phyloP scores from a whole-genome alignment of 2,329 filamentous ascomycete species.

The Colletotrichum musicola region DNA sequence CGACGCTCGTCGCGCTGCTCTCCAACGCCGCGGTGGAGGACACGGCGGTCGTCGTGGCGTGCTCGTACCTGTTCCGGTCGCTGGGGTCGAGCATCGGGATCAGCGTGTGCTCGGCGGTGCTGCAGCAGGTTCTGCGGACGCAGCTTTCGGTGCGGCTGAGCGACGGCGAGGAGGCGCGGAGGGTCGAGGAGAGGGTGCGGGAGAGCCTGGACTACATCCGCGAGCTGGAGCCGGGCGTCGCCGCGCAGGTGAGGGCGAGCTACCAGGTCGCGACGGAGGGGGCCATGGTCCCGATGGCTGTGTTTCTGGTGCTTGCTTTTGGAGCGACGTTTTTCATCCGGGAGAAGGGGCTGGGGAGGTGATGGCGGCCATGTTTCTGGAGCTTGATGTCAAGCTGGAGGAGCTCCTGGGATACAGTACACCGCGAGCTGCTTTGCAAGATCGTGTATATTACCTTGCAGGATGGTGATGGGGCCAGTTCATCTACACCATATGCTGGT shows the following conservation, averaged over 20 bases:
- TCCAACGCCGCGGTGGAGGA: conserved; percentile 76
- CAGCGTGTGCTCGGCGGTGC: conserved; percentile 77
- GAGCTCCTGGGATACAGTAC: neutral
- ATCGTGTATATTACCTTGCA: too few relatives aligned
- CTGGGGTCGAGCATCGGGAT: conserved; percentile 83
- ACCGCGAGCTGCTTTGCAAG: too few relatives aligned
- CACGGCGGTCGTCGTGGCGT: conserved; percentile 81
- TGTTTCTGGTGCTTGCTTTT: conserved; percentile 54
- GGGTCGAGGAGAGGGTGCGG: conserved; percentile 77
- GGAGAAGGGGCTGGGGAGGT: conserved; percentile 66
- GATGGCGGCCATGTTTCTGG: neutral
- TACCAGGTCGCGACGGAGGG: conserved; percentile 66
- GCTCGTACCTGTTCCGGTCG: conserved; percentile 84
- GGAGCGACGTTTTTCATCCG: conserved; percentile 63
- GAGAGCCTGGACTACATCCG: conserved; percentile 78
- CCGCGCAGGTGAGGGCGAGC: conserved; percentile 71
- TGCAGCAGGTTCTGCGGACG: conserved; percentile 75
- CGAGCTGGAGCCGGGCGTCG: conserved; percentile 70
- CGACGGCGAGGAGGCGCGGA: conserved; percentile 69
- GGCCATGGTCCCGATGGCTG: conserved; percentile 55
- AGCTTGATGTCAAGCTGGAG: neutral
- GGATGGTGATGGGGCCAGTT: too few relatives aligned
- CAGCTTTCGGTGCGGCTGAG: conserved; percentile 66
- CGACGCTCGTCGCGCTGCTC: conserved; percentile 78
- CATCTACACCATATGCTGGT: too few relatives aligned